Conservation (phyloP, 306 rosid species). For the Casuarina cunninghamiana region DNA sequence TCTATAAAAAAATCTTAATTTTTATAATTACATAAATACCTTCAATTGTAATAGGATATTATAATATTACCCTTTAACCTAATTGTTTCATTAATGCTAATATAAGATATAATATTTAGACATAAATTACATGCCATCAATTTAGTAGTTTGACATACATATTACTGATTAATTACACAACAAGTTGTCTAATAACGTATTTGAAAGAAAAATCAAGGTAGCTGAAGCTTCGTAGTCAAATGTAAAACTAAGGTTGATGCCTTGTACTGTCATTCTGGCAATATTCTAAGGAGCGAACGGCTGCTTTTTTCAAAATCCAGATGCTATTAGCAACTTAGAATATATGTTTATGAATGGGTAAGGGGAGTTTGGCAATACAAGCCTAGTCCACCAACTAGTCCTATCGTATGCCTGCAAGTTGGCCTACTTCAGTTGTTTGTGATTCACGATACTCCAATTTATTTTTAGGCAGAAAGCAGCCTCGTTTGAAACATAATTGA, state of each 20-base stretch:
- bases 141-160: no score
- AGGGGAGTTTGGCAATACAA: conserved; percentile 68
- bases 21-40: no score
- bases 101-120: no score
- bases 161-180: no score
- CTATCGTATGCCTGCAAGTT: conserved; percentile 74
- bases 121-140: no score
- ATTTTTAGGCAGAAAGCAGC: conserved; percentile 23
- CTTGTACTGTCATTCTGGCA: not conserved
- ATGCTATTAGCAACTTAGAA: not conserved
- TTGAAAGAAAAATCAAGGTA: no score
- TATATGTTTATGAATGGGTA: conserved; percentile 2
- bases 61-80: no score
- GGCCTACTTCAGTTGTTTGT: conserved; percentile 65
- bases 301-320: not conserved
- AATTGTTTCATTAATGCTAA: no score
- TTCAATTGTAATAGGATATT: no score
- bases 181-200: no score
- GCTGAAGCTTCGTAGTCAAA: no score
- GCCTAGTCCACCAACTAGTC: conserved; percentile 90
- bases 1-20: no score
- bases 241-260: not conserved
- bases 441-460: conserved; percentile 48
- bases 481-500: conserved; percentile 1
- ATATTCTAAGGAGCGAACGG: not conserved